These are phyloP conservation scores for Neocucurbitaria cava DNA, from an alignment of 2,329 filamentous ascomycete genomes.

Conservation along the genomic window DNA sequence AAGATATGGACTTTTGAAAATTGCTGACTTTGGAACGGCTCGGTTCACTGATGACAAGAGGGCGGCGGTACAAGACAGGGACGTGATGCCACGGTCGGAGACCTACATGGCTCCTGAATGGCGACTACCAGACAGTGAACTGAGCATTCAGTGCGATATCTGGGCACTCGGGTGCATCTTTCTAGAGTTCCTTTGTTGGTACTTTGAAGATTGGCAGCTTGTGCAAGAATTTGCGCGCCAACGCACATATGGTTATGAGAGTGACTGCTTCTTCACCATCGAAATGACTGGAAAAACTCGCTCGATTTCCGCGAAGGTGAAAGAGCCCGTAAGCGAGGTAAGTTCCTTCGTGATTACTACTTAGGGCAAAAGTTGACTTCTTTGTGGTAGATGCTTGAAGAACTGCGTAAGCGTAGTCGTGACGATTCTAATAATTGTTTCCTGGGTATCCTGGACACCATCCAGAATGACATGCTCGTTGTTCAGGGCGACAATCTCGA, in stretches of 20 bases:
- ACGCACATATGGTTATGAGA: neutral
- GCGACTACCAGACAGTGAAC: neutral
- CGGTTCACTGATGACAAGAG: conserved; percentile 1
- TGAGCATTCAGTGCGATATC: conserved; percentile 62
- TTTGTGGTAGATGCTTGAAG: neutral
- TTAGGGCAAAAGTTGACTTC: too few relatives aligned
- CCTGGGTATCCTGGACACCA: neutral
- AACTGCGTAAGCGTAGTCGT: neutral
- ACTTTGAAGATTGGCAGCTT: neutral
- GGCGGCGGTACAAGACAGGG: neutral
- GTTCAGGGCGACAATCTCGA: neutral
- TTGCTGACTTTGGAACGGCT: conserved; percentile 9
- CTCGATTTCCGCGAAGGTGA: neutral
- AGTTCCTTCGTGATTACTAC: neutral
- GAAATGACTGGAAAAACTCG: neutral
- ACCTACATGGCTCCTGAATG: conserved; percentile 1
- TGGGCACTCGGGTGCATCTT: conserved; percentile 95
- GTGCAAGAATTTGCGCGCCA: neutral
- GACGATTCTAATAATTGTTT: neutral
- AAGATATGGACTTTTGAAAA: conserved; percentile 1
- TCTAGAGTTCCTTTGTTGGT: conserved; percentile 62
- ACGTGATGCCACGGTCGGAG: neutral
- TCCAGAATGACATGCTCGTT: neutral
- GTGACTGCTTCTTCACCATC: neutral
- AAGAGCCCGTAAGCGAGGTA: neutral